These are phyloP conservation scores for Calcarisporium arbuscula DNA, from an alignment of 2,329 filamentous ascomycete species.

Conservation along the genomic window DNA sequence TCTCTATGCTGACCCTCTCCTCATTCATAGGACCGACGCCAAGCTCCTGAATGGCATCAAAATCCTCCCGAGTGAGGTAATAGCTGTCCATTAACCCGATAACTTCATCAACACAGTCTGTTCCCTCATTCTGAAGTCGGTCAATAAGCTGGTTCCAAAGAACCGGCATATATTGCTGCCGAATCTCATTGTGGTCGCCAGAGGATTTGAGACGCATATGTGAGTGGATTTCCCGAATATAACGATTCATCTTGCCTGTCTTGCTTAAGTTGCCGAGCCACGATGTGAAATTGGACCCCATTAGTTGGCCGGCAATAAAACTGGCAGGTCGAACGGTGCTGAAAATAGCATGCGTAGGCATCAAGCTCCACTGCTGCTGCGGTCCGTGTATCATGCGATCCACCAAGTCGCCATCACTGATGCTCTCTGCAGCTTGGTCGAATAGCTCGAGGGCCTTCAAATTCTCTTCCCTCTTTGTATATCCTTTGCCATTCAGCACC, in stretches of 20 bases:
- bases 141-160: slow-evolving; percentile 78
- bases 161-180: slow-evolving; percentile 87
- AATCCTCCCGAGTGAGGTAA: slow-evolving; percentile 89
- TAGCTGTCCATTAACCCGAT: slow-evolving; percentile 98
- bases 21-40: slow-evolving; percentile 81
- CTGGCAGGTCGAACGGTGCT: slow-evolving; percentile 90
- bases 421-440: slow-evolving; percentile 86
- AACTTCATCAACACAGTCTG: slow-evolving; percentile 71
- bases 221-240: slow-evolving; percentile 88
- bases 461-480: slow-evolving; percentile 59
- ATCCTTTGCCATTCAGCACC: slow-evolving; percentile 48
- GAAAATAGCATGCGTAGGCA: slow-evolving; percentile 94
- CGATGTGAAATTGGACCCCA: slow-evolving; percentile 70
- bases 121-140: slow-evolving; percentile 69
- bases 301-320: slow-evolving; percentile 73
- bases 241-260: slow-evolving; percentile 67
- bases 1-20: slow-evolving; percentile 68
- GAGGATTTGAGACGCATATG: slow-evolving; percentile 92
- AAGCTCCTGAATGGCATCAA: slow-evolving; percentile 86
- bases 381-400: slow-evolving; percentile 98
- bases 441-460: slow-evolving; percentile 81
- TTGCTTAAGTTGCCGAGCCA: slow-evolving; percentile 98
- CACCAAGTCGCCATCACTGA: slow-evolving; percentile 92
- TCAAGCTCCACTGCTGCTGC: slow-evolving; percentile 96
- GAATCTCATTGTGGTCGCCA: slow-evolving; percentile 86